A percentile compares a stretch with the other conserved stretches of the same genome.
Evolutionary conservation across 2,329 filamentous ascomycete genomes (phyloP).

Genomic region (Colletotrichum lupini): DNA sequence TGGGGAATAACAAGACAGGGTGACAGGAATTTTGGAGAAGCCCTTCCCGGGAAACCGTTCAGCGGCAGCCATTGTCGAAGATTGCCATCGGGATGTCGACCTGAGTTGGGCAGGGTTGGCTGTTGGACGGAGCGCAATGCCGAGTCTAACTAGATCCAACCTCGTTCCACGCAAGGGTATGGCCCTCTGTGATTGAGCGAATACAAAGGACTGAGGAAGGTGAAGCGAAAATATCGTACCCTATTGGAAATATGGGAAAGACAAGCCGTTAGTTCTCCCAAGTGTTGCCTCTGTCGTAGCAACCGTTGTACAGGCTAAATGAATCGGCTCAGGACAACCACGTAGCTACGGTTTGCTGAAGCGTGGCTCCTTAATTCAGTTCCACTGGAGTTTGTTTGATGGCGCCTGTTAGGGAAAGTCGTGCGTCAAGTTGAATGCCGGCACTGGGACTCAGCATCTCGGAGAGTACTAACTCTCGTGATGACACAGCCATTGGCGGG

Average conservation of each 20-base stretch:
- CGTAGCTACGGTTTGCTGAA: background rate
- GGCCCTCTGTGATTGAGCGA: constrained; percentile 6
- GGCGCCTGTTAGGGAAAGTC: background rate
- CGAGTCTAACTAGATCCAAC: constrained; percentile 33
- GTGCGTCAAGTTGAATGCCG: background rate
- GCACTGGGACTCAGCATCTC: background rate
- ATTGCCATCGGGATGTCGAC: constrained; percentile 12
- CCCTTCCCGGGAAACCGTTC: constrained; percentile 18
- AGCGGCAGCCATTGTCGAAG: constrained; percentile 20
- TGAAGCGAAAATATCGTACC: background rate
- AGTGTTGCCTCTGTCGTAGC: background rate
- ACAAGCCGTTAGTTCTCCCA: background rate
- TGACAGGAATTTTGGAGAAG: constrained; percentile 24
- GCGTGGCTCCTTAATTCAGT: background rate
- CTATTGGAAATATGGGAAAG: background rate
- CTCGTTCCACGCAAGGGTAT: constrained; percentile 5
- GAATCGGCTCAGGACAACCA: background rate
- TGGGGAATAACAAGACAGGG: constrained; percentile 20
- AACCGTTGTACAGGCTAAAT: constrained; percentile 18
- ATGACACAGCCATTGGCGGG: background rate
- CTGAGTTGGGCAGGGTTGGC: constrained; percentile 19
- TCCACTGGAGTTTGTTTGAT: background rate
- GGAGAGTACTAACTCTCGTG: background rate
- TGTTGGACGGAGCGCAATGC: constrained; percentile 35
- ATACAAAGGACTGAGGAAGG: background rate